Evolutionary conservation across 306 rosid species (phyloP), one percentile per base, ranked within the genome.

Genomic region (Acmispon strigosus): DNA sequence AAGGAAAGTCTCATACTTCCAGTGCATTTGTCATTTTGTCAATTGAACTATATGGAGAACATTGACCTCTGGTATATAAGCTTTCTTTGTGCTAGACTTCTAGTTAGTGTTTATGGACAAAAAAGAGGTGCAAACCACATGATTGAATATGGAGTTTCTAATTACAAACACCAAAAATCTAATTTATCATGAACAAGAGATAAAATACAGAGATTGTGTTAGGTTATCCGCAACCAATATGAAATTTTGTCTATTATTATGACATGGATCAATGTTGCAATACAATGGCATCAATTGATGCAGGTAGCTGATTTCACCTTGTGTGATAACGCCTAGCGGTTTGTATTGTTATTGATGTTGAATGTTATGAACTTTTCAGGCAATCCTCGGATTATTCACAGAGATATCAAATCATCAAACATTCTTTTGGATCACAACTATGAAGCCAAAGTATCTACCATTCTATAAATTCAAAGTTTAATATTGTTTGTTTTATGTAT

Each of bases 371-470:
- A 60, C 24, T 32, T 86, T 61, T 74, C 88, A 90, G 98, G 97
- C 69, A 84, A 90, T 71, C 98, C 98, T 70, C 92, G 95, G 81
- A 70, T 94, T 76, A 89, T 94, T 76, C 98, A 94, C 77, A 82
- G 98, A 78, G 98, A 94, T 87, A 94, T 94, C 70, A 94, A 94
- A 78, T 88, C 98, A 36, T 94, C 97, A 11, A 94, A 94, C 86
- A 94, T 94, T 87, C 97, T 90, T 72, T 81, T 94, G 51, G 89
- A 94, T 58, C 47, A 77, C 80, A 89, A 87, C 74, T 90, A 83
- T 71, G 97, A 94, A 82, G 95, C 98, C 71, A 83, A 66, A 80
- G 98, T 94, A 87, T 68, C 72, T 84, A 15, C 15, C 24, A 36
- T 43, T 48, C 47, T 60, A 69, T 63, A 42, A 17, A 4, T 62